Evolutionary conservation across 345 rosid genomes (phyloP).

Genomic region (Eucalyptus pauciflora): DNA sequence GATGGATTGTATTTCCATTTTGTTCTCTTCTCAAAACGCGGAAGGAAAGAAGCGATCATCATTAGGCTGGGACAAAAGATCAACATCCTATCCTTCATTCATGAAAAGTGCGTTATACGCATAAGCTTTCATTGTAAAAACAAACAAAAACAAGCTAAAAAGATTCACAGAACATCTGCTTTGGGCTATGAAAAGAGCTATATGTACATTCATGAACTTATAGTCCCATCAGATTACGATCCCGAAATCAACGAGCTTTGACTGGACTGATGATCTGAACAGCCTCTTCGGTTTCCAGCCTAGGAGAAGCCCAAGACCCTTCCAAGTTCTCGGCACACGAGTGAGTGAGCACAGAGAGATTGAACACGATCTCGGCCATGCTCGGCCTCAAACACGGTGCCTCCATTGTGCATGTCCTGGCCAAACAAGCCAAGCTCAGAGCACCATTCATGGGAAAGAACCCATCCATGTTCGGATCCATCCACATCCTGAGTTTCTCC

Average conservation of each 20-base stretch:
- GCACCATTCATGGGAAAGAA: slow-evolving; percentile 36
- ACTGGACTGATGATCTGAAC: slow-evolving; percentile 19
- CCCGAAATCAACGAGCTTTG: slow-evolving; percentile 25
- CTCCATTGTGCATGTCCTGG: slow-evolving; percentile 37
- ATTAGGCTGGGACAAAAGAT: too few relatives aligned
- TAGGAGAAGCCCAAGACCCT: slow-evolving; percentile 22
- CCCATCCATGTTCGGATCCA: slow-evolving; percentile 44
- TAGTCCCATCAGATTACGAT: not conserved
- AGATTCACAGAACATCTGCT: not conserved
- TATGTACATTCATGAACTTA: not conserved
- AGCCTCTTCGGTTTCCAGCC: slow-evolving; percentile 22
- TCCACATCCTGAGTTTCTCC: slow-evolving; percentile 28
- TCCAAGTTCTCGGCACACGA: slow-evolving; percentile 18
- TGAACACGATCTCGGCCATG: slow-evolving; percentile 56
- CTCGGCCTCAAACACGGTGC: slow-evolving; percentile 37
- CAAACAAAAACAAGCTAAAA: not conserved
- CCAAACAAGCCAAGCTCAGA: slow-evolving; percentile 32
- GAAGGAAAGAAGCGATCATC: too few relatives aligned
- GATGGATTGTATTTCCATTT: not conserved
- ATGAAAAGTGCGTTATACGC: accelerated
- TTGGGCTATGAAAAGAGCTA: not conserved
- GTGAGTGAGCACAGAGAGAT: slow-evolving; percentile 33
- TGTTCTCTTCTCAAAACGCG: too few relatives aligned
- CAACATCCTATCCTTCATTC: too few relatives aligned
- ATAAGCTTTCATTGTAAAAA: not conserved